Evolutionary conservation across 2,329 filamentous ascomycete species (phyloP).

Genomic region (Claviceps cyperi): DNA sequence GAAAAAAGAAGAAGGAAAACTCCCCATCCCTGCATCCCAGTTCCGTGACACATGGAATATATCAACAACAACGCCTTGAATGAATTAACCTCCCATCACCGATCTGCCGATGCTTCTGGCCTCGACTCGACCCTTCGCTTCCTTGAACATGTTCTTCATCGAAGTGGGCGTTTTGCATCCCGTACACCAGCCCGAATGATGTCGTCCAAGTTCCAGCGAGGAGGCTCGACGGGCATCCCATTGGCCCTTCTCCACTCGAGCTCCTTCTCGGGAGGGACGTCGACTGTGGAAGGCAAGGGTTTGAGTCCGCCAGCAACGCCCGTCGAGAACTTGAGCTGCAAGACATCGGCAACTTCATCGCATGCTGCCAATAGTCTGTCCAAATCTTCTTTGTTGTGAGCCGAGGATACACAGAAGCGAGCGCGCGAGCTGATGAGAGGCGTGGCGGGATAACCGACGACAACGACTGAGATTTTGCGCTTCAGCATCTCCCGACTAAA

Average conservation of each 20-base stretch:
- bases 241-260: conserved; percentile 48
- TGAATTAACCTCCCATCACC: not conserved
- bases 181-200: conserved; percentile 60
- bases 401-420: conserved; percentile 87
- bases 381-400: conserved; percentile 96
- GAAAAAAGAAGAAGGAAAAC: conserved; percentile 4
- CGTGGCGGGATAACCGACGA: conserved; percentile 93
- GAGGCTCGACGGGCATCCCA: conserved; percentile 55
- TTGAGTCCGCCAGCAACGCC: conserved; percentile 81
- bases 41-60: not conserved
- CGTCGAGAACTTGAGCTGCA: conserved; percentile 95
- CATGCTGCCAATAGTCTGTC: conserved; percentile 80
- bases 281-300: conserved; percentile 56
- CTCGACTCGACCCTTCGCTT: conserved; percentile 1
- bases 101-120: not conserved
- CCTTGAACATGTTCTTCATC: conserved; percentile 28
- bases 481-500: conserved; percentile 98
- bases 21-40: conserved; percentile 4
- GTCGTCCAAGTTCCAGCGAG: conserved; percentile 74
- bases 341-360: conserved; percentile 78
- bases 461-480: conserved; percentile 93
- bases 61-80: not conserved
- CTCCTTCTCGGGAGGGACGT: conserved; percentile 57
- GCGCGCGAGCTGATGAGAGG: conserved; percentile 89
- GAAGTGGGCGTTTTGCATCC: conserved; percentile 59